Percentiles rank a stretch among this genome's conserved stretches.
phyloP scores from a whole-genome alignment of 768 basidiomycete genomes.

The Boletus reticuloceps region DNA sequence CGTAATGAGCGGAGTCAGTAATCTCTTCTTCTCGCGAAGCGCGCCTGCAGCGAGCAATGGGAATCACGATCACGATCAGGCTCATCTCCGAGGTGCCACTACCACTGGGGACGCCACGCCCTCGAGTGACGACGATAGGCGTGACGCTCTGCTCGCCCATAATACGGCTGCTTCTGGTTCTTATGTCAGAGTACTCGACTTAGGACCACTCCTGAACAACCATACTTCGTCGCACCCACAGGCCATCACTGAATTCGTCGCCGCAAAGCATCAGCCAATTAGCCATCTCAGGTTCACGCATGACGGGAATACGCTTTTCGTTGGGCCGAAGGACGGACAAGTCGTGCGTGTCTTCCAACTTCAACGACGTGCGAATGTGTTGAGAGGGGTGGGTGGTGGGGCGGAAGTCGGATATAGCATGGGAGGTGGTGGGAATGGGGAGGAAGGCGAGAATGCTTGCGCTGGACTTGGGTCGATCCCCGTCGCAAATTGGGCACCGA shows the following conservation, averaged over 20 bases:
- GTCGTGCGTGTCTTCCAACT: conserved; percentile 47
- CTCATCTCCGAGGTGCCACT: conserved; percentile 22
- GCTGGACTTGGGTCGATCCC: not conserved
- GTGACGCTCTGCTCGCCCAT: conserved; percentile 2
- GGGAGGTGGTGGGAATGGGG: not conserved
- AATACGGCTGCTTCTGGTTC: conserved; percentile 30
- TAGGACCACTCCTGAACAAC: conserved; percentile 33
- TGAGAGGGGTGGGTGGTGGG: conserved; percentile 5
- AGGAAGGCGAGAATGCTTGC: not conserved
- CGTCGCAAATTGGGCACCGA: not conserved
- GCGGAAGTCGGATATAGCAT: not conserved
- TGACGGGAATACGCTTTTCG: conserved; percentile 4
- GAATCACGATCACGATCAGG: conserved; percentile 9
- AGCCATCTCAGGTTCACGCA: conserved; percentile 46
- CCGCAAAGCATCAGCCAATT: conserved; percentile 45
- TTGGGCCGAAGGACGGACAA: conserved; percentile 54
- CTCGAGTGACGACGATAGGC: conserved; percentile 12
- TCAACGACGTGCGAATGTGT: conserved; percentile 21
- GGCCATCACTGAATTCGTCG: conserved; percentile 31
- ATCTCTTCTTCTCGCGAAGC: conserved; percentile 58
- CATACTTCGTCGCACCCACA: conserved; percentile 11
- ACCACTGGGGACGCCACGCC: conserved; percentile 10
- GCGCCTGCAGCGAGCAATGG: conserved; percentile 45
- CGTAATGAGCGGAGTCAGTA: conserved; percentile 28
- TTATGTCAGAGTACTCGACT: conserved; percentile 55